These are phyloP conservation scores for Ministeria vibrans DNA, from an alignment of 78 protist genomes.

Conservation along the genomic window DNA sequence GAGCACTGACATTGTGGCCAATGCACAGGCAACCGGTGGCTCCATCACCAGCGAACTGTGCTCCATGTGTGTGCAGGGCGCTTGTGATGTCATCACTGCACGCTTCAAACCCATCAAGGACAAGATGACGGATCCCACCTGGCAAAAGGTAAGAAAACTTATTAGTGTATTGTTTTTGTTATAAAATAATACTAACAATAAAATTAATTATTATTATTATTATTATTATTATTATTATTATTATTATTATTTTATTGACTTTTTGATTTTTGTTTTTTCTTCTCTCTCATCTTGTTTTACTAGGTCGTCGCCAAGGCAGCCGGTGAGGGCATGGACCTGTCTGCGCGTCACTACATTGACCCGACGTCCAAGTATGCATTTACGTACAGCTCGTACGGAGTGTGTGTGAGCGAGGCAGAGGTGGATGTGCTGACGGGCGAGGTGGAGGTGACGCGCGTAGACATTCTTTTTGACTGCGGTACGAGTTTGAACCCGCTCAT, in stretches of 20 bases:
- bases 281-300: not conserved
- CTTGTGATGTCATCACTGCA: slow-evolving; percentile 67
- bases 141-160: no score
- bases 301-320: not conserved
- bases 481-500: slow-evolving; percentile 34
- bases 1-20: slow-evolving; percentile 69
- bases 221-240: no score
- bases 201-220: no score
- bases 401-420: slow-evolving; percentile 34
- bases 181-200: no score
- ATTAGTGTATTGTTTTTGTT: no score
- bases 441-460: slow-evolving; percentile 20
- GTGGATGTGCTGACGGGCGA: slow-evolving; percentile 60
- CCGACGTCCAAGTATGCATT: not conserved
- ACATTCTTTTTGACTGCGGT: slow-evolving; percentile 47
- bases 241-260: no score
- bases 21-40: slow-evolving; percentile 89
- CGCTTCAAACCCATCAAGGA: slow-evolving; percentile 63
- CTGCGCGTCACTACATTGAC: no score
- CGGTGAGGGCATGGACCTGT: not conserved
- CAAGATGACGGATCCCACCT: no score
- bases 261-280: not conserved
- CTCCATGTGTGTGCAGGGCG: slow-evolving; percentile 86
- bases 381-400: slow-evolving; percentile 45
- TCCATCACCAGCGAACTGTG: slow-evolving; percentile 80